Percentiles rank a stretch among this genome's conserved stretches.
Evolutionary conservation across 176 grass and related monocot genomes (phyloP).

Genomic region (Raddia guianensis): DNA sequence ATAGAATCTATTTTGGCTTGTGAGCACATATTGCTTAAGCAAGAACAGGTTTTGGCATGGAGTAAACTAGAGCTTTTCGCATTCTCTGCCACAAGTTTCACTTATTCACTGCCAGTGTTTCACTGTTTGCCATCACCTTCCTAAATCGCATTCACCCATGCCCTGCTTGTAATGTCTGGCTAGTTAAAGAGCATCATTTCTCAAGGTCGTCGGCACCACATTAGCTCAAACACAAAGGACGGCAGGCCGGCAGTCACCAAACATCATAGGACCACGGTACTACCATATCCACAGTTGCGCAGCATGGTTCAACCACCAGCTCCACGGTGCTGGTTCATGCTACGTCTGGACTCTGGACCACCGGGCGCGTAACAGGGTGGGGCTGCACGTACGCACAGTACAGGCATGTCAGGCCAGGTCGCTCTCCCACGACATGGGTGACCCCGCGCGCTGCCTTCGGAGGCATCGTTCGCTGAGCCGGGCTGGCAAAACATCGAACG

Average conservation of each 20-base stretch:
- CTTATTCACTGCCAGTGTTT: neutral
- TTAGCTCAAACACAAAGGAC: neutral
- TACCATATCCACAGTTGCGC: conserved; percentile 2
- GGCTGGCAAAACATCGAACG: conserved; percentile 46
- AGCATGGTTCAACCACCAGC: neutral
- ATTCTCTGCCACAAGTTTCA: neutral
- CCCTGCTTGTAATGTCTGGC: neutral
- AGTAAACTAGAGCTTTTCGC: neutral
- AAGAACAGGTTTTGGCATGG: neutral
- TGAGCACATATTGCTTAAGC: neutral
- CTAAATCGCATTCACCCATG: conserved; percentile 6
- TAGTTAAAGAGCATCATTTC: neutral
- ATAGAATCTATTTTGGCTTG: conserved; percentile 7
- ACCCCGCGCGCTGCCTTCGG: neutral
- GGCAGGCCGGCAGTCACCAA: neutral
- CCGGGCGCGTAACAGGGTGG: neutral
- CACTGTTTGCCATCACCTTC: neutral
- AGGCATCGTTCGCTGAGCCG: neutral
- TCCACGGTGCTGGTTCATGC: neutral
- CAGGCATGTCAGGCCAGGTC: neutral
- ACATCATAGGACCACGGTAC: neutral
- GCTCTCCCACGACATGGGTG: conserved; percentile 1
- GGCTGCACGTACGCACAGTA: neutral
- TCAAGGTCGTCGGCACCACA: neutral
- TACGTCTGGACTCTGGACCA: neutral